Evolutionary conservation across 2,329 filamentous ascomycete species (phyloP), one percentile per base, ranked within the genome.

Genomic region (Aspergillus ochraceus): DNA sequence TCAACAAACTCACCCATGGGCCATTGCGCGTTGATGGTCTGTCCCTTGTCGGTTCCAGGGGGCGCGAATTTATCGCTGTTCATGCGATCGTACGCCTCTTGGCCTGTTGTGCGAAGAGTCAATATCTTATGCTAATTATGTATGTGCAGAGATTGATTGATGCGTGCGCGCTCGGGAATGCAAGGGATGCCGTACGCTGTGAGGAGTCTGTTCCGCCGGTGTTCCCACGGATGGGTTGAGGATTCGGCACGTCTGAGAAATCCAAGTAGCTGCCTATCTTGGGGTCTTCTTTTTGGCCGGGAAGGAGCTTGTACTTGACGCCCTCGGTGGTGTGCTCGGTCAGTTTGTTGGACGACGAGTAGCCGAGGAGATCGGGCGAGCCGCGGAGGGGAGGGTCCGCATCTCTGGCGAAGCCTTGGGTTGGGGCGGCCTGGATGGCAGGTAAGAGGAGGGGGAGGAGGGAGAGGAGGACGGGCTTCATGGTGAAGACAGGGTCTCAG

Each of bases 31-130:
- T 60, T 75, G 66, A 76, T 74, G 0, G 74, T 76, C 51, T 68
- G 58, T 0, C 73, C 74, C 32, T 67, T 55, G 64, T 87, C 85
- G 0, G 83, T 84, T 0, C 76, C 79, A 0, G 84, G 85, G 0
- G 84, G 82, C 1, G 83, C 83, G 45, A 79, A 80, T 17, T 81
- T 72, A 63, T 87, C 84, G 6, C 83, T 81, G 63, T 86, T 85
- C 20, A 83, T 73, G 61, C 77, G 81, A 65, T 86, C 81, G 54
- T 86, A 82, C 45, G n/a, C 17, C 75, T 74, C 49, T 77, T 77
- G 2, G 80, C 74, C 77, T 77, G 26, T 29, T 29, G 8, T 9
- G n/a, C 26, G 24, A 2, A 2, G 47, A 36, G 11, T 36, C 32
- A 36, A 14, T 36, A 36, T 36, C 4, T 11, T 12, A 36, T 36